A percentile compares a stretch with the other conserved stretches of the same genome.
Evolutionary conservation across 495 filamentous ascomycete genomes (phyloP).

Genomic region (Hyaloscypha variabilis): DNA sequence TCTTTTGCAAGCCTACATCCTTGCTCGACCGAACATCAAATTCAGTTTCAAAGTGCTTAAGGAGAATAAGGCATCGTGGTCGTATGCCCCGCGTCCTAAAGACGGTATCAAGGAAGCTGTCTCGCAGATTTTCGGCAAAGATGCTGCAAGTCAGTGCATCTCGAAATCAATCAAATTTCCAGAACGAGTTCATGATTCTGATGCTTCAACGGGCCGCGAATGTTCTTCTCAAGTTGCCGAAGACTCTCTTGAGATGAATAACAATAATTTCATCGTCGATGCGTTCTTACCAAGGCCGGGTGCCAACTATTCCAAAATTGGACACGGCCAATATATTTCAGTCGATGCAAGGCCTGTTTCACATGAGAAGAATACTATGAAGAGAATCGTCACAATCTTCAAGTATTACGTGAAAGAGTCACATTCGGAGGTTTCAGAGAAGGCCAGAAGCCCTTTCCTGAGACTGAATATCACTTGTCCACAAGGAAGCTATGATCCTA

Average conservation of each 20-base stretch:
- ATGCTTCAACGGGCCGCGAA: not conserved
- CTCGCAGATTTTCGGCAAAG: conserved; percentile 69
- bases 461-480: conserved; percentile 74
- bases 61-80: conserved; percentile 65
- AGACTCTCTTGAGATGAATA: not conserved
- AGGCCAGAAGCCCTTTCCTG: conserved; percentile 68
- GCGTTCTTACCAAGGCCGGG: conserved; percentile 61
- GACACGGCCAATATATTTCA: conserved; percentile 66
- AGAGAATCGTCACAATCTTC: conserved; percentile 64
- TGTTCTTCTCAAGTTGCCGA: not conserved
- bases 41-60: conserved; percentile 72
- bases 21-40: conserved; percentile 66
- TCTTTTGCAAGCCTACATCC: conserved; percentile 72
- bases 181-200: not conserved
- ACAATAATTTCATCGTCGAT: conserved; percentile 46
- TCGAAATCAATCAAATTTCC: conserved; percentile 27
- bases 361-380: conserved; percentile 60
- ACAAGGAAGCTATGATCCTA: conserved; percentile 76
- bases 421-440: conserved; percentile 25
- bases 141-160: conserved; percentile 54
- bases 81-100: conserved; percentile 64
- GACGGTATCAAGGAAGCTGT: conserved; percentile 65
- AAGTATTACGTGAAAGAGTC: conserved; percentile 51
- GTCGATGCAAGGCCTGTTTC: conserved; percentile 81
- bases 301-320: conserved; percentile 56